Conservation (phyloP, 805 yeast species). For the Yamadazyma takamatsuzukensis region DNA sequence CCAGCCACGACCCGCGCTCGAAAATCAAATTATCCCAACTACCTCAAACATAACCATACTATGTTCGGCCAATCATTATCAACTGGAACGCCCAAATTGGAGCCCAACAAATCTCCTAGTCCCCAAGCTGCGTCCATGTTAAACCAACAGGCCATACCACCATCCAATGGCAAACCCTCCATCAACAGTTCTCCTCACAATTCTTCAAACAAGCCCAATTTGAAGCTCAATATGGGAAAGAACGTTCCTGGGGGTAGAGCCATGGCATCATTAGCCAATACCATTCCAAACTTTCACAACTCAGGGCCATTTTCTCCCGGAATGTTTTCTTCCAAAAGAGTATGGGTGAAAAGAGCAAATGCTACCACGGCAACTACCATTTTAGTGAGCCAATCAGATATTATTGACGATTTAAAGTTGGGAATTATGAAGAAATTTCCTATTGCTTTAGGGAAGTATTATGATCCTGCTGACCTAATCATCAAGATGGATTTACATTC, state of each 20-base stretch:
- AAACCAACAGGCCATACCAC: not conserved
- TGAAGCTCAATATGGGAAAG: constrained; percentile 13
- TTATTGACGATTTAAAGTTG: constrained; percentile 79
- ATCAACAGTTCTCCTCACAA: constrained; percentile 2
- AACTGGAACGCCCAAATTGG: no score
- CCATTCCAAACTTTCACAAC: constrained; percentile 10
- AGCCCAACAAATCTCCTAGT: constrained; percentile 6
- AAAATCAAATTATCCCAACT: no score
- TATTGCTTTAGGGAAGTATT: constrained; percentile 54
- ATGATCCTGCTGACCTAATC: constrained; percentile 67
- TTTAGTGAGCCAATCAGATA: constrained; percentile 54
- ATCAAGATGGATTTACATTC: constrained; percentile 29
- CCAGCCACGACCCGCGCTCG: no score
- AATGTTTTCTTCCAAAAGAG: constrained; percentile 29
- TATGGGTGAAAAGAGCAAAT: constrained; percentile 51
- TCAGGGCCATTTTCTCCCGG: constrained; percentile 15
- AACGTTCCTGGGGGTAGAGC: constrained; percentile 4
- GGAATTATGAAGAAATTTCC: constrained; percentile 64
- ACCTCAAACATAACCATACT: no score
- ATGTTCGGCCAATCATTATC: no score
- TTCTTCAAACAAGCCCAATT: constrained; percentile 9
- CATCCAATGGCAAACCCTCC: constrained; percentile 1
- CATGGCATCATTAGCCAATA: constrained; percentile 8
- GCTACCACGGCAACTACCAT: constrained; percentile 73
- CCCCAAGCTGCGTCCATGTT: constrained; percentile 4